Percentiles rank a stretch among this genome's conserved stretches.
Evolutionary conservation across 352 stramenopile genomes (phyloP).

Genomic region (Globisporangium recalcitrans): DNA sequence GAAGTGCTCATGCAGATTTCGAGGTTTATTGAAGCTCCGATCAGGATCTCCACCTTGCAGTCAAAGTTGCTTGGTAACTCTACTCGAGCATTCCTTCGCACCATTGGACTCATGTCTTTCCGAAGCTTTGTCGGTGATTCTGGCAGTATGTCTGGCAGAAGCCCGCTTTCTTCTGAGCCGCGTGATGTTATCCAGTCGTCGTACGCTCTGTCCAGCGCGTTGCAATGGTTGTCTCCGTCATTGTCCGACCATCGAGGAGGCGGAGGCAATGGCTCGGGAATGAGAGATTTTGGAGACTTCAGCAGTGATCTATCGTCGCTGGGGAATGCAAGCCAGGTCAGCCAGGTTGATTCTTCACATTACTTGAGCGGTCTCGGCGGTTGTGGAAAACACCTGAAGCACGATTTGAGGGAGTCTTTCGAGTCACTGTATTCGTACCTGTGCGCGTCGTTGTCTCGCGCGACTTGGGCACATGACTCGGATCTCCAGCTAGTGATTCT

Average conservation of each 20-base stretch:
- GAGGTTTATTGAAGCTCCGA: conserved; percentile 71
- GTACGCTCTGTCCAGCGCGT: conserved; percentile 52
- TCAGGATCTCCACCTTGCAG: conserved; percentile 70
- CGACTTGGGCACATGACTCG: conserved; percentile 76
- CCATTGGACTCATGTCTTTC: conserved; percentile 73
- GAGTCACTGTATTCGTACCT: conserved; percentile 82
- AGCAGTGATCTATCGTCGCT: conserved; percentile 21
- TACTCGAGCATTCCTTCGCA: conserved; percentile 70
- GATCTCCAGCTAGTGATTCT: conserved; percentile 83
- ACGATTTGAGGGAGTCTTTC: conserved; percentile 75
- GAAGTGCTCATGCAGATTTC: conserved; percentile 83
- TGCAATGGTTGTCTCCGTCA: conserved; percentile 74
- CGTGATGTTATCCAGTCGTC: conserved; percentile 67
- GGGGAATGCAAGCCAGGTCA: conserved; percentile 5
- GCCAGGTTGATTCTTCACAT: conserved; percentile 36
- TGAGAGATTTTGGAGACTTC: conserved; percentile 46
- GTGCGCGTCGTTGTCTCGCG: conserved; percentile 66
- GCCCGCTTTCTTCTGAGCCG: conserved; percentile 31
- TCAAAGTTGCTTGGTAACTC: conserved; percentile 69
- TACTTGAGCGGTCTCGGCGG: conserved; percentile 75
- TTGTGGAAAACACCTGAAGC: conserved; percentile 73
- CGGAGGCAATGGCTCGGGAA: not conserved
- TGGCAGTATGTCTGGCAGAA: conserved; percentile 25
- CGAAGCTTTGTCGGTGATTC: conserved; percentile 68
- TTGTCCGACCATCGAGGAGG: conserved; percentile 23